Evolutionary conservation across 2,329 filamentous ascomycete genomes (phyloP), one percentile per base, ranked within the genome.

Genomic region (Monosporascus sp.): DNA sequence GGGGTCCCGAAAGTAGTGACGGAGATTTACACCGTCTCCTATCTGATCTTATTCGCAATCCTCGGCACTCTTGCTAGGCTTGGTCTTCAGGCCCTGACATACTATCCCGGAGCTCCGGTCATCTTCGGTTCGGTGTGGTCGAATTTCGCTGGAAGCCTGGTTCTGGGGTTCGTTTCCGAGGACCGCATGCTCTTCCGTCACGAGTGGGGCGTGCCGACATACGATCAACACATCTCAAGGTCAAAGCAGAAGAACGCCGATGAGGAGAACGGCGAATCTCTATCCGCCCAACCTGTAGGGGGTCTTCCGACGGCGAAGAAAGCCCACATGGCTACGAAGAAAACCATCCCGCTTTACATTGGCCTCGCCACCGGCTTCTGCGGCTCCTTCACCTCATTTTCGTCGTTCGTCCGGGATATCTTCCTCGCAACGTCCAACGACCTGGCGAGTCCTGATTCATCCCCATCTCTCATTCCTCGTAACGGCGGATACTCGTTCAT

Each of bases 331-430:
- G 76, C 84, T 5, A 73, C 77, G 27, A 96, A 96, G 68, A 96
- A 95, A 74, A 89, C 88, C 0, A 88, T 96, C 27, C 92, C 93
- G 0, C 76, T 96, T 0, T 96, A 95, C 66, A 87, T 96, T 54
- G 92, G 89, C 49, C 81, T 97, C 6, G 83, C 90, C 0, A 96
- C 88, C 0, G 93, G 88, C 11, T 94, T 94, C 69, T 96, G 91
- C 64, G 90, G 93, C 57, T 92, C 88, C 60, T 90, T 94, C 64
- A 97, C 92, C 0, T 92, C 88, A 9, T 96, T 96, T 71, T 96
- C 91, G 0, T 85, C 86, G 20, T 95, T 96, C 66, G 85, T 92
- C 47, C 81, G 89, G 7, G 92, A 96, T 63, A 72, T 80, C 16
- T 96, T 95, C 66, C 79, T 96, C 22, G 87, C 90, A 0, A 72